phyloP scores from a whole-genome alignment of 1,284 basidiomycete genomes.

The Trichosporon faecale region DNA sequence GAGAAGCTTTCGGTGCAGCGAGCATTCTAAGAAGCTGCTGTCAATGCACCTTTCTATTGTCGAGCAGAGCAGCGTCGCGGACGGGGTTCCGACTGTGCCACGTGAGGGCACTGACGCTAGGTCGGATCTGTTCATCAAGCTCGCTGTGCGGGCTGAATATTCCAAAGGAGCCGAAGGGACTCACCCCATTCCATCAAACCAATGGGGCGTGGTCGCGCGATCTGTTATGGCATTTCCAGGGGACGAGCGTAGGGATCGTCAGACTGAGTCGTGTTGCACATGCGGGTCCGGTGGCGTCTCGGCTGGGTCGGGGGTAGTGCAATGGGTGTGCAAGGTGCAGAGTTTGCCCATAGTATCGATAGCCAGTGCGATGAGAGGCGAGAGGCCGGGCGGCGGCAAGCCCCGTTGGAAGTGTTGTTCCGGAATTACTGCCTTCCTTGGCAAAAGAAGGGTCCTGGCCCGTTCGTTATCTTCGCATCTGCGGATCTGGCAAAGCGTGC shows the following conservation, averaged over 20 bases:
- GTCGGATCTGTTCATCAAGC: background rate
- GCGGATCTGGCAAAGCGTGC: background rate
- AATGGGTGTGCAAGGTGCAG: too few relatives aligned
- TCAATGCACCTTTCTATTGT: background rate
- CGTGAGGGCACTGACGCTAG: background rate
- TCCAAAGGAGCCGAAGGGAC: too few relatives aligned
- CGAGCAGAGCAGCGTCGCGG: background rate
- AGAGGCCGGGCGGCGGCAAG: background rate
- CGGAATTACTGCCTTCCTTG: background rate
- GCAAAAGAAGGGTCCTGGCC: background rate
- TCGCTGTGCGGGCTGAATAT: too few relatives aligned
- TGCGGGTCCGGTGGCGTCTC: background rate
- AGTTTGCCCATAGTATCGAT: too few relatives aligned
- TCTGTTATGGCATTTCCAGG: background rate
- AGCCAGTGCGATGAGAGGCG: too few relatives aligned
- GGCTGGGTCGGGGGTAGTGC: too few relatives aligned
- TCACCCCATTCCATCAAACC: too few relatives aligned
- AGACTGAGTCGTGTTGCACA: background rate
- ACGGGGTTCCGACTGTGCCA: background rate
- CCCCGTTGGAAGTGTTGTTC: background rate
- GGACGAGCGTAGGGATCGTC: background rate
- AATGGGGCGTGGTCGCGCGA: too few relatives aligned
- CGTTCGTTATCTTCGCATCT: background rate
- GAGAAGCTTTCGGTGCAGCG: background rate
- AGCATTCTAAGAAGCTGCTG: background rate